Base-by-base conservation (phyloP, 331 rosid species). In the Quercus phellos region DNA sequence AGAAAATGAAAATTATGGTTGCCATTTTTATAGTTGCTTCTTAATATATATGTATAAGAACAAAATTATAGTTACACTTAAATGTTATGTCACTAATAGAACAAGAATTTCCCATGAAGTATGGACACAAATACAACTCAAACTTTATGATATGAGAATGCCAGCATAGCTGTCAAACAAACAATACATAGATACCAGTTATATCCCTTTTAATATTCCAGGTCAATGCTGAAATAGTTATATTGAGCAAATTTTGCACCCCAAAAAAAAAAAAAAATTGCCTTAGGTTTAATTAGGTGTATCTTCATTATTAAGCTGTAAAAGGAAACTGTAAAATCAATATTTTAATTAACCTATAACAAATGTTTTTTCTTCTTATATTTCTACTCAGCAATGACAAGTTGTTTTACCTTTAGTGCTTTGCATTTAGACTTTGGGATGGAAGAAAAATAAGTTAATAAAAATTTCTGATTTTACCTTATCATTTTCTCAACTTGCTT, bases 401-500 rank as follows among this genome's bases (percentile, higher is more conserved):
- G 50, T 18, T 30, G 22, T 66, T 58, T 21, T 73, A 74, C 67
- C 63, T 42, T 55, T 60, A 38, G 78, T 32, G 10, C 51, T 35
- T 53, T 42, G 35, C 56, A 32, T 54, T 63, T 72, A 59, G 38
- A 32, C 55, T 30, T 34, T 56, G 60, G 56, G 34, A 72, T 29
- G 14, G 56, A 74, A 30, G 50, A 76, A 18, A 79, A 29, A 42
- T 64, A 38, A 74, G 56, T 74, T 72, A 68, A 71, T 55, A 73
- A 72, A 29, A 72, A 60, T 55, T 71, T 80, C 16, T 7, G 51
- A 70, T 53, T 66, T 55, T 88, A 94, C 98, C 98, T 91, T 80
- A 94, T 90, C 99, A 94, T 94, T 90, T 90, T 94, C 90, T 94
- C 98, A 81, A 94, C 99, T 90, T 94, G 99, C 88, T 92, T 94